These are phyloP conservation scores for Antitrichia curtipendula DNA, from an alignment of 225 moss, liverwort and hornwort genomes.

Conservation along the genomic window DNA sequence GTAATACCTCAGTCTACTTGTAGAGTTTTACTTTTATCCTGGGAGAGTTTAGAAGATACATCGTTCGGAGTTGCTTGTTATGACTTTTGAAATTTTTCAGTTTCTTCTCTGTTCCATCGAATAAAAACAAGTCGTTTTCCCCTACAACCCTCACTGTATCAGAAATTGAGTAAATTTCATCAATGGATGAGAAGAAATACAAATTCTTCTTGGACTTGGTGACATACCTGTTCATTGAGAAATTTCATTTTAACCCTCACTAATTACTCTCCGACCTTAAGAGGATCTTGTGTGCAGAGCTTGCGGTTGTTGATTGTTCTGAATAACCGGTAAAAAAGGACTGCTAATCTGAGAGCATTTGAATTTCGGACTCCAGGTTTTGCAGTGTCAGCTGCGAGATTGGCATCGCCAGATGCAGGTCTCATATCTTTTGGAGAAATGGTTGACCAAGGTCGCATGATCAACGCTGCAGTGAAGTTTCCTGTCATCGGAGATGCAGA, in stretches of 20 bases:
- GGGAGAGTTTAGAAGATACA: background rate
- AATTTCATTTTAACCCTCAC: background rate
- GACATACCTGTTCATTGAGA: background rate
- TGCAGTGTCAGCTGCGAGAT: conserved; percentile 77
- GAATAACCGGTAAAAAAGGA: background rate
- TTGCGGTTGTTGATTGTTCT: background rate
- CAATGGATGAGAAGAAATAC: background rate
- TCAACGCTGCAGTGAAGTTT: conserved; percentile 72
- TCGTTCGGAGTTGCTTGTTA: background rate
- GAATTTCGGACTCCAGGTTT: conserved; percentile 26
- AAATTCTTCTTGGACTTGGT: background rate
- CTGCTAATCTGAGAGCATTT: background rate
- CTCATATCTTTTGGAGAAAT: conserved; percentile 90
- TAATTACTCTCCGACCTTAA: background rate
- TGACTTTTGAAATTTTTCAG: background rate
- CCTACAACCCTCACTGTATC: background rate
- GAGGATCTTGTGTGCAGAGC: background rate
- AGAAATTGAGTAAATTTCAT: background rate
- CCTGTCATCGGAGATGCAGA: conserved; percentile 97
- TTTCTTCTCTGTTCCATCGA: background rate
- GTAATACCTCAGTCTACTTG: conserved; percentile 5
- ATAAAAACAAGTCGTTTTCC: background rate
- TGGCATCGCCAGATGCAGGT: conserved; percentile 84
- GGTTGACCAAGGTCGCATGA: conserved; percentile 77
- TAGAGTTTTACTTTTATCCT: background rate